phyloP scores from a whole-genome alignment of 768 basidiomycete species.

The Rhizopogon vesiculosus region DNA sequence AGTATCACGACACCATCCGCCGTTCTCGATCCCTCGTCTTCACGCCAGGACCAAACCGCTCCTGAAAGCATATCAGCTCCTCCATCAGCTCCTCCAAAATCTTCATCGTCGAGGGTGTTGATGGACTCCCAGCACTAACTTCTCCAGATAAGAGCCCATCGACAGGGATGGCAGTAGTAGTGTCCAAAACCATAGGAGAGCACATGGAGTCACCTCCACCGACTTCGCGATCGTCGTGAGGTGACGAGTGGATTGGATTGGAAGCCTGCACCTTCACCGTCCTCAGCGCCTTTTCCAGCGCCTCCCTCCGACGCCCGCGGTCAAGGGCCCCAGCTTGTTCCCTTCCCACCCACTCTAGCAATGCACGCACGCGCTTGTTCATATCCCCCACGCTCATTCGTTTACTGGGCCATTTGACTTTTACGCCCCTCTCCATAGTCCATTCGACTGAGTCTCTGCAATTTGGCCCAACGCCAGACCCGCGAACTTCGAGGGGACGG shows the following conservation, averaged over 20 bases:
- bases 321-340: slow-evolving; percentile 77
- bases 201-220: slow-evolving; percentile 10
- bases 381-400: slow-evolving; percentile 96
- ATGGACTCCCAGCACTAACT: slow-evolving; percentile 1
- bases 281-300: slow-evolving; percentile 53
- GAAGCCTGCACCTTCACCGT: slow-evolving; percentile 6
- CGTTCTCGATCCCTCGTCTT: slow-evolving; percentile 51
- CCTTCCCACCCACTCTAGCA: slow-evolving; percentile 92
- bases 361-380: slow-evolving; percentile 87
- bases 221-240: slow-evolving; percentile 12
- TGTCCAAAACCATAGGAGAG: slow-evolving; percentile 32
- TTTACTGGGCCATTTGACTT: slow-evolving; percentile 92
- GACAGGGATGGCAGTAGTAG: slow-evolving; percentile 5
- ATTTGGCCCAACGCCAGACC: slow-evolving; percentile 35
- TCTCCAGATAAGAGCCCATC: slow-evolving; percentile 11
- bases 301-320: slow-evolving; percentile 62
- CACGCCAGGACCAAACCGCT: slow-evolving; percentile 66
- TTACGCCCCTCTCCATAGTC: slow-evolving; percentile 71
- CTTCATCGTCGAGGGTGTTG: slow-evolving; percentile 52
- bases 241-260: slow-evolving; percentile 4
- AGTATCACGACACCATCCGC: slow-evolving; percentile 31
- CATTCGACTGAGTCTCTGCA: slow-evolving; percentile 54
- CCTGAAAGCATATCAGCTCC: slow-evolving; percentile 85
- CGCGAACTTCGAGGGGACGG: slow-evolving; percentile 67
- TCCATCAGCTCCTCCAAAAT: slow-evolving; percentile 91